These are phyloP conservation scores for Lepraria neglecta DNA, from an alignment of 495 filamentous ascomycete genomes.

Conservation along the genomic window DNA sequence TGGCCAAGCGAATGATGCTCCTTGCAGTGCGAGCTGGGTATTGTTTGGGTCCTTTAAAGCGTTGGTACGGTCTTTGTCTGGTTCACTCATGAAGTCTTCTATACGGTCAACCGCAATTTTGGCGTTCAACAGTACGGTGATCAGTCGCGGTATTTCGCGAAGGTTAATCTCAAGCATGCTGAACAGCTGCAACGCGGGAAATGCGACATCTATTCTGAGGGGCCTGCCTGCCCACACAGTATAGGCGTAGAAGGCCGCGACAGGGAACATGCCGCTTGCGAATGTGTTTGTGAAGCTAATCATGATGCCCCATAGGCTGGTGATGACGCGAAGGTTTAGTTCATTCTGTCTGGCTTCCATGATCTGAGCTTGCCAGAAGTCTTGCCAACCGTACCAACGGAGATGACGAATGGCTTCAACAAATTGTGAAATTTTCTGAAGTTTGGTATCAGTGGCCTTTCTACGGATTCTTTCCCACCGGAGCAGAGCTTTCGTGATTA, in stretches of 20 bases:
- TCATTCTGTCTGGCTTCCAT: slow-evolving; percentile 65
- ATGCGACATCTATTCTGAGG: slow-evolving; percentile 69
- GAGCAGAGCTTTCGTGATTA: slow-evolving; percentile 55
- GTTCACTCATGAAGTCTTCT: slow-evolving; percentile 77
- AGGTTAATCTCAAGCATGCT: slow-evolving; percentile 62
- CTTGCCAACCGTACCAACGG: slow-evolving; percentile 83
- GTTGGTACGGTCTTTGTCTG: slow-evolving; percentile 55
- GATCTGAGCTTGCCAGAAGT: slow-evolving; percentile 66
- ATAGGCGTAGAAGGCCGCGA: slow-evolving; percentile 71
- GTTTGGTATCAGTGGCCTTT: slow-evolving; percentile 59
- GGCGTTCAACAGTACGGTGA: slow-evolving; percentile 67
- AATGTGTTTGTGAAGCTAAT: slow-evolving; percentile 58
- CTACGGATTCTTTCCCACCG: slow-evolving; percentile 59
- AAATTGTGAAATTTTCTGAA: slow-evolving; percentile 71
- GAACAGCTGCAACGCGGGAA: slow-evolving; percentile 75
- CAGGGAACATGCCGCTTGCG: slow-evolving; percentile 64
- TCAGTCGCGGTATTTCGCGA: slow-evolving; percentile 61
- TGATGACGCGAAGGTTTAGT: slow-evolving; percentile 57
- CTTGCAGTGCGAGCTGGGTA: slow-evolving; percentile 42
- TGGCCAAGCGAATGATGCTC: slow-evolving; percentile 73
- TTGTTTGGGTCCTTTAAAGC: slow-evolving; percentile 3
- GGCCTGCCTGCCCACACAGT: slow-evolving; percentile 58
- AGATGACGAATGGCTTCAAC: slow-evolving; percentile 79
- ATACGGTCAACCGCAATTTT: slow-evolving; percentile 70
- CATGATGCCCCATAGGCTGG: slow-evolving; percentile 51